Evolutionary conservation across 805 yeast genomes (phyloP).

Genomic region (Blastobotrys muscicola): DNA sequence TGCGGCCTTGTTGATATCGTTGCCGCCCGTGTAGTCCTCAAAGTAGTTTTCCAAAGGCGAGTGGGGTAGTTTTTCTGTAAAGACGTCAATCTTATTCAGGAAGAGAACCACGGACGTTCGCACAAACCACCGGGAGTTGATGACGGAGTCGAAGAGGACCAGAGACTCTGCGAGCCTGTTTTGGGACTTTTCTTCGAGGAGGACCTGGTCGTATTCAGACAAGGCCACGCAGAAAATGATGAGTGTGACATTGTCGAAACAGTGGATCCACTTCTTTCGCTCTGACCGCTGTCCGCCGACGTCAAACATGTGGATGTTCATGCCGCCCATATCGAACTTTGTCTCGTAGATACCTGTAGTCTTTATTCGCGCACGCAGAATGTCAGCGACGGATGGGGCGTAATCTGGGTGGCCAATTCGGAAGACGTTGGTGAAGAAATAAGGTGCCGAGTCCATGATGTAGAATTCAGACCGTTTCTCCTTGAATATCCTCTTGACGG

Average conservation of each 20-base stretch:
- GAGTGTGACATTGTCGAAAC: conserved; percentile 85
- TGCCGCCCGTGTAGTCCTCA: conserved; percentile 89
- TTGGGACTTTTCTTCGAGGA: conserved; percentile 59
- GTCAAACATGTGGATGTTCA: conserved; percentile 60
- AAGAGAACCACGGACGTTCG: conserved; percentile 79
- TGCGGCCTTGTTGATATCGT: conserved; percentile 80
- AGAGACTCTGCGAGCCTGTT: conserved; percentile 76
- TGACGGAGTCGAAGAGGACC: conserved; percentile 79
- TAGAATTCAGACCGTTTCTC: conserved; percentile 61
- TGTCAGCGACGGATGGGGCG: conserved; percentile 66
- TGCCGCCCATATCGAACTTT: conserved; percentile 61
- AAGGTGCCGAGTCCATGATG: conserved; percentile 69
- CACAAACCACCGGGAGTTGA: conserved; percentile 87
- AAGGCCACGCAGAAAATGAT: conserved; percentile 87
- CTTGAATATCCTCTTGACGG: conserved; percentile 42
- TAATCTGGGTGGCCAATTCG: conserved; percentile 54
- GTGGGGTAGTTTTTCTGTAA: conserved; percentile 71
- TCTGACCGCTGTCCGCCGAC: conserved; percentile 97
- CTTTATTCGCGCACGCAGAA: conserved; percentile 78
- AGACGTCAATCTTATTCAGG: conserved; percentile 82
- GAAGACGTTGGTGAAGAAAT: conserved; percentile 57
- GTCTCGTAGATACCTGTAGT: conserved; percentile 89
- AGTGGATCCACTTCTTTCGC: conserved; percentile 94
- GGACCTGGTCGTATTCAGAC: conserved; percentile 81
- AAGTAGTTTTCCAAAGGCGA: conserved; percentile 77